Base-by-base conservation (phyloP, 2,329 filamentous ascomycete genomes). In the Colletotrichum musae region DNA sequence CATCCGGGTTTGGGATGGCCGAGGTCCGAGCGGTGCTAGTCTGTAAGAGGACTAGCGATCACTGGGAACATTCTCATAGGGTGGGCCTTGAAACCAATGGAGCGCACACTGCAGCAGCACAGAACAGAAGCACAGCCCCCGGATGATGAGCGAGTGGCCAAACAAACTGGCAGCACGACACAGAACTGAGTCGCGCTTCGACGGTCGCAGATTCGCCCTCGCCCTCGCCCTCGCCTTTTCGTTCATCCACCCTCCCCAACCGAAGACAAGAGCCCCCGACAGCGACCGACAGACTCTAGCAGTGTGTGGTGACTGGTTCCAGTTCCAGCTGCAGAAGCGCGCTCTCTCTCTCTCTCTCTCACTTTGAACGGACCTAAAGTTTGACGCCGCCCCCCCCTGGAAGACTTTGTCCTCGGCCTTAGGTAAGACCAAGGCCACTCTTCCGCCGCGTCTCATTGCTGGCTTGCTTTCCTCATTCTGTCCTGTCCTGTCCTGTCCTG, bases 1-100 rank as follows among this genome's bases (percentile, higher is more conserved):
- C 12, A 41, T 43, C 41, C 64, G 47, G 47, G 28, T 28, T 13
- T 24, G 18, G 52, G 47, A 24, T 45, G 41, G n/a, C 48, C 53
- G 21, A 41, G 32, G 58, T 39, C 39, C 47, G n/a, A 13, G 36
- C 2, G 6, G n/a, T 16, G 3, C 68, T 70, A 70, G 51, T 15
- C 64, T 53, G 9, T 4, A 63, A 62, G 41, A 21, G 39, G 68
- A 47, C 53, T 57, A 48, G 47, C 36, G 39, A 21, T 43, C 47
- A 59, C 41, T 47, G 21, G 50, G 64, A 61, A 16, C 26, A 68
- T 28, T 53, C 47, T 24, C 32, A 24, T 12, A 36, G n/a, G 41
- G n/a, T 13, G 45, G 36, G 56, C 62, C 43, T 51, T 68, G 68
- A 70, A 70, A 70, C 64, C 68, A 70, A 52, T 58, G 45, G 51